A percentile compares a stretch with the other conserved stretches of the same genome.
Evolutionary conservation across 164 flowering plant species (phyloP).

Genomic region (Aristolochia fimbriata): DNA sequence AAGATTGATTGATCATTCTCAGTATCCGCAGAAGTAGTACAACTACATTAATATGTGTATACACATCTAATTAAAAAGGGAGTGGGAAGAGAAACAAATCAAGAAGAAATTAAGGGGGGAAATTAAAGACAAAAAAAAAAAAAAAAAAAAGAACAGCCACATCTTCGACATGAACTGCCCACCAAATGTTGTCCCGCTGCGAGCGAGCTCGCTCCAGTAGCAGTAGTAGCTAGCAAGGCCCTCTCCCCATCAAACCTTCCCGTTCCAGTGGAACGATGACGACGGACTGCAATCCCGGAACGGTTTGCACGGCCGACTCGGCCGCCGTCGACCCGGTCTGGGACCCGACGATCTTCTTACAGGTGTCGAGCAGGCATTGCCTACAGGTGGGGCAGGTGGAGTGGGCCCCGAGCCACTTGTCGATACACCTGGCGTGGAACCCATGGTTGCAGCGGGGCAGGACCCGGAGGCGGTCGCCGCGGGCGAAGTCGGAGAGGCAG

Average conservation of each 20-base stretch:
- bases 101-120: too few species aligned
- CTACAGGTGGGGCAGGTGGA: slow-evolving; percentile 88
- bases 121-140: background rate
- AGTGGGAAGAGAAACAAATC: background rate
- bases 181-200: background rate
- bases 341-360: slow-evolving; percentile 48
- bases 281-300: background rate
- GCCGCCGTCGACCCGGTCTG: slow-evolving; percentile 12
- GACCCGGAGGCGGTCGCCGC: slow-evolving; percentile 46
- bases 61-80: background rate
- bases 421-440: slow-evolving; percentile 73
- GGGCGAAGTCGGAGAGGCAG: slow-evolving; percentile 60
- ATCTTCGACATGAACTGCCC: background rate
- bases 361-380: slow-evolving; percentile 44
- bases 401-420: slow-evolving; percentile 72
- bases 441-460: slow-evolving; percentile 82
- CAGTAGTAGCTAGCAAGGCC: slow-evolving; percentile 5
- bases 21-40: too few species aligned
- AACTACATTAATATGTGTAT: too few species aligned
- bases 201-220: too few species aligned
- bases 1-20: too few species aligned
- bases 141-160: background rate
- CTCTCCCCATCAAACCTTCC: slow-evolving; percentile 46
- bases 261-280: slow-evolving; percentile 48
- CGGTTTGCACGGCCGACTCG: too few species aligned